Conservation (phyloP, 1,284 basidiomycete genomes). For the Ustilago tritici region DNA sequence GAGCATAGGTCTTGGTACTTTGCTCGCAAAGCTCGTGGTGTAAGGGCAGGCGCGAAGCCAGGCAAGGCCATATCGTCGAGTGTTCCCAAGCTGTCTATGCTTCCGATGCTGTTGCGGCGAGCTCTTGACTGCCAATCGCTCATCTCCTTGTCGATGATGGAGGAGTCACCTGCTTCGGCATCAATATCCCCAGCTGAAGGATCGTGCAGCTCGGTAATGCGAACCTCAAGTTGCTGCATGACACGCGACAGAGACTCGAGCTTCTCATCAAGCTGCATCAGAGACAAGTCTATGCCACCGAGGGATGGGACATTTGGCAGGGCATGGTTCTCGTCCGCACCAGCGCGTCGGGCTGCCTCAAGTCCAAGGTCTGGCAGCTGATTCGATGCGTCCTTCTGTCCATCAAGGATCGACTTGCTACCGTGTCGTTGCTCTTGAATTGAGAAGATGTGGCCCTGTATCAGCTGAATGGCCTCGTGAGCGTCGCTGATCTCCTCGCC, state of each 20-base stretch:
- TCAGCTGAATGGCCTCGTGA: constrained; percentile 35
- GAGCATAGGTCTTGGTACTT: constrained; percentile 58
- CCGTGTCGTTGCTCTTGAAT: constrained; percentile 58
- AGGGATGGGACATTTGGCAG: constrained; percentile 7
- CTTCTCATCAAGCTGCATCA: constrained; percentile 82
- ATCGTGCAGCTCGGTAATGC: constrained; percentile 24
- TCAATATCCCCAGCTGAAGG: neutral
- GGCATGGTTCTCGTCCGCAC: neutral
- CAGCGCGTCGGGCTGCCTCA: neutral
- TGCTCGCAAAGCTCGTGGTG: constrained; percentile 17
- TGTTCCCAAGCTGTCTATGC: constrained; percentile 42
- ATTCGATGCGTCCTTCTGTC: neutral
- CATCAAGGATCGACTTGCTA: neutral
- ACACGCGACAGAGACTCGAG: constrained; percentile 75
- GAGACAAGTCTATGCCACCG: constrained; percentile 80
- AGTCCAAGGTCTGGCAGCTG: neutral
- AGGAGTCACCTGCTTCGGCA: constrained; percentile 23
- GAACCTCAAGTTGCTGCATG: constrained; percentile 54
- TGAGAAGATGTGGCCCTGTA: constrained; percentile 53
- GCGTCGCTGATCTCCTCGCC: constrained; percentile 42
- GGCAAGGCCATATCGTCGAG: constrained; percentile 47
- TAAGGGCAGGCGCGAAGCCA: constrained; percentile 38
- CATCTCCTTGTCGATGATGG: constrained; percentile 49
- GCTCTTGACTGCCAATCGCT: constrained; percentile 17
- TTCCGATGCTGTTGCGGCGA: constrained; percentile 31